Base-by-base conservation (phyloP, 768 basidiomycete species). In the Macrolepiota fuliginosa region DNA sequence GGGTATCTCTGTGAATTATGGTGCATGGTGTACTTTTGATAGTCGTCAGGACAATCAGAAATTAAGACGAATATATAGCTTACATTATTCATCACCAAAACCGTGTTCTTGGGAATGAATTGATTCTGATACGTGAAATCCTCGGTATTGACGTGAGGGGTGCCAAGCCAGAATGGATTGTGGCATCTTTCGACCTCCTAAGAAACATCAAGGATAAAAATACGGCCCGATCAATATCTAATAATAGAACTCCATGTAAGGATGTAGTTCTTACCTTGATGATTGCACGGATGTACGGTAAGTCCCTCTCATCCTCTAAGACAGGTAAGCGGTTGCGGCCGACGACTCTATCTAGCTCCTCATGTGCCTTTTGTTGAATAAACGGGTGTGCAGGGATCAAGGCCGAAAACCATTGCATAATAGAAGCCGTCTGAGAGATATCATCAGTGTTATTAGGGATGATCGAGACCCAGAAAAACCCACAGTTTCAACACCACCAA, bases 401-500 rank as follows among this genome's bases (percentile, higher is more conserved):
- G 0, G 74, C 72, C 3, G 71, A 71, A 67, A 77, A 77, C 72
- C 74, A 76, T 61, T 75, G 72, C 62, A 79, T 73, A 54, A 77
- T 71, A 4, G 70, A 71, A 22, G 76, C 68, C 1, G 75, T 75
- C 75, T 77, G 29, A 42, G 40, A 13, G 12, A 42, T 2, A 4
- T 13, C 12, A 42, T 13, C 40, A n/a, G 11, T 42, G 40, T 3
- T 10, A 10, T 3, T 10, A 7, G 29, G 29, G 7, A 32, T 32
- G 4, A 42, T 4, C 40, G 11, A 42, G n/a, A 13, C 12, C 4
- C 40, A 42, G 12, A 13, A 42, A 42, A 42, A 4, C 40, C 29
- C n/a, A 56, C 55, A 4, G 80, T 74, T 60, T 80, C 74, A n/a
- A 81, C 76, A 15, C 80, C 80, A 5, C 76, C 80, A 13, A 80